Base-by-base conservation (phyloP, 202 grass and related monocot species). In the Bolboschoenoplectus hybrid region DNA sequence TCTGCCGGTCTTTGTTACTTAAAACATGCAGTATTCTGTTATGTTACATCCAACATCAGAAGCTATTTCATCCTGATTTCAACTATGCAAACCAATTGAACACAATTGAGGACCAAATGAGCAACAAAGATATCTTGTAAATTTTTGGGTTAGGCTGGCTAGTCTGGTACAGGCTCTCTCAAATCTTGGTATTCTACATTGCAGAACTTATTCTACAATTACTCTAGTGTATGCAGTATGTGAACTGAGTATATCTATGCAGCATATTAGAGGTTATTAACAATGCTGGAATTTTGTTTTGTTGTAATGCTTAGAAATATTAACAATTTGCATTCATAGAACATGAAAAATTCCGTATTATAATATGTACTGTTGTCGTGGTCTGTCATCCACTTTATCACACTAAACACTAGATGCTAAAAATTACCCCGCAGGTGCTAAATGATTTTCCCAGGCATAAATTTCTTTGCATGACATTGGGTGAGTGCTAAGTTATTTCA, bases 11-110 rank as follows among this genome's bases (percentile, higher is more conserved):
- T 80, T 32, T 74, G 16, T 74, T 60, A 38, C 7, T 60, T 60
- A 11, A 60, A 43, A 19, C 14, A 2, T 10, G 0, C 16, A 10
- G 14, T 10, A 41, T 20, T 60, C 38, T 40, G 14, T 43, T 60
- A n/a, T 80, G 35, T 74, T 58, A 46, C n/a, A 74, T 74, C 45
- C 7, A n/a, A 52, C 34, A 73, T 74, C 45, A 74, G 44, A 74
- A 26, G 26, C 26, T 74, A 6, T 20, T 49, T 13, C 26, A 74
- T 19, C 46, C 2, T 0, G 26, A 8, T 74, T 74, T 10, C 26
- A 74, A 34, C 17, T 74, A 26, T 32, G 69, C 69, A 73, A 72
- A 73, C 16, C 17, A 46, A 73, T 3, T 73, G 69, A 73, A 73
- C 69, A 50, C 17, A 20, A 44, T 44, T 44, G 43, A 5, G 5